phyloP scores from a whole-genome alignment of 1,284 basidiomycete genomes.

The Marasmius fiardii region DNA sequence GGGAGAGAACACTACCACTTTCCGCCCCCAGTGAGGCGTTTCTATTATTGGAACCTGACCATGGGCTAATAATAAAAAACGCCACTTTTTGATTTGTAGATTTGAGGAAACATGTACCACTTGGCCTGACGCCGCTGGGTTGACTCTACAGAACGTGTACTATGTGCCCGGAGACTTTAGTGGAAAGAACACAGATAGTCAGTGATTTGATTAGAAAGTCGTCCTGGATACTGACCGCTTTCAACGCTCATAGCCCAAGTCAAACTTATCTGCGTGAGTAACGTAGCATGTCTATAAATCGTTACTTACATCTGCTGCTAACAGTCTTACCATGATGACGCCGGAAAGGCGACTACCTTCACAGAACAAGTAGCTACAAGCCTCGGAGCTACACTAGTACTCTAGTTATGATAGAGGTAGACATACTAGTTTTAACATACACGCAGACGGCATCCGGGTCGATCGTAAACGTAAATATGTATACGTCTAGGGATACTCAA shows the following conservation, averaged over 20 bases:
- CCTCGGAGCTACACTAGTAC: not conserved
- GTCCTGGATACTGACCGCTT: too few relatives aligned
- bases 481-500: too few relatives aligned
- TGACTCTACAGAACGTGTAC: not conserved
- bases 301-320: not conserved
- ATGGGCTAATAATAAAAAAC: not conserved
- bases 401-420: too few relatives aligned
- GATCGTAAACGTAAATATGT: too few relatives aligned
- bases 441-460: too few relatives aligned
- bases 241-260: not conserved
- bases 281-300: not conserved
- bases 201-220: not conserved
- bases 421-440: too few relatives aligned
- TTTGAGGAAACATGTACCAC: not conserved
- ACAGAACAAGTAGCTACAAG: not conserved
- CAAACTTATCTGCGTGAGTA: constrained; percentile 1
- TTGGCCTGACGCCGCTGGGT: not conserved
- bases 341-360: not conserved
- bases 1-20: not conserved
- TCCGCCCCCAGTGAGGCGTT: not conserved
- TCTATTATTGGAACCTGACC: not conserved
- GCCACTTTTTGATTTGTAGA: not conserved
- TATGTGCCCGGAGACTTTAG: not conserved
- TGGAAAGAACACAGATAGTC: not conserved
- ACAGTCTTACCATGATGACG: not conserved